These are phyloP conservation scores for Xylaria castorea DNA, from an alignment of 495 filamentous ascomycete genomes.

Conservation along the genomic window DNA sequence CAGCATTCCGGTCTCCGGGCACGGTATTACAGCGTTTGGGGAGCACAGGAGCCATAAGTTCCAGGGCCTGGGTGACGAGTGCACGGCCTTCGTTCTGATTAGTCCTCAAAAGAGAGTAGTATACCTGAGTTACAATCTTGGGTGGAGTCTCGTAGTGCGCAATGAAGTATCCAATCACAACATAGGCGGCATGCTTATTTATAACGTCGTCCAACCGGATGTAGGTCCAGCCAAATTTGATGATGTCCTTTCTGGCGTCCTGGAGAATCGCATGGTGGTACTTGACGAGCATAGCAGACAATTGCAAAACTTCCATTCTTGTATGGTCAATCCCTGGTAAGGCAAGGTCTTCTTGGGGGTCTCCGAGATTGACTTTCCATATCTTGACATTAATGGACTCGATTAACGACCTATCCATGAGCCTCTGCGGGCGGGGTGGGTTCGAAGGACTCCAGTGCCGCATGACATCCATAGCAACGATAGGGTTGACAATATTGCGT, in stretches of 20 bases:
- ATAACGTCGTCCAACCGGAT: slow-evolving; percentile 97
- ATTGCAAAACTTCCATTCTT: slow-evolving; percentile 91
- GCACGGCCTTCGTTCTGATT: slow-evolving; percentile 94
- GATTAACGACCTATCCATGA: slow-evolving; percentile 88
- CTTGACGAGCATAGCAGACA: slow-evolving; percentile 93
- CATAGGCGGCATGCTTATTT: slow-evolving; percentile 98
- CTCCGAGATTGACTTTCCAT: slow-evolving; percentile 87
- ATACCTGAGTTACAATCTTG: slow-evolving; percentile 95
- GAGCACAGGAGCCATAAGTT: slow-evolving; percentile 90
- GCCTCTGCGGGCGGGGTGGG: slow-evolving; percentile 65
- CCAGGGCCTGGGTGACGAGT: slow-evolving; percentile 90
- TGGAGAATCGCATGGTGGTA: slow-evolving; percentile 84
- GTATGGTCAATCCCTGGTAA: slow-evolving; percentile 94
- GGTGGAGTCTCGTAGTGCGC: slow-evolving; percentile 94
- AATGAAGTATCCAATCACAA: slow-evolving; percentile 97
- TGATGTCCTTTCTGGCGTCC: slow-evolving; percentile 95
- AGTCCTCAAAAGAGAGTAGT: slow-evolving; percentile 85
- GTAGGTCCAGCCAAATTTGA: slow-evolving; percentile 99
- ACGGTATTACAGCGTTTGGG: slow-evolving; percentile 69
- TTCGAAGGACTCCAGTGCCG: slow-evolving; percentile 61
- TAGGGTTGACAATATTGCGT: slow-evolving; percentile 91
- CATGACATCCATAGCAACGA: slow-evolving; percentile 96
- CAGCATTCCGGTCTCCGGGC: slow-evolving; percentile 55
- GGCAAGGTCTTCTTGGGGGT: slow-evolving; percentile 82
- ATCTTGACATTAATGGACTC: slow-evolving; percentile 92